Evolutionary conservation across 306 rosid genomes (phyloP).

Genomic region (Ochetophila trinervis): DNA sequence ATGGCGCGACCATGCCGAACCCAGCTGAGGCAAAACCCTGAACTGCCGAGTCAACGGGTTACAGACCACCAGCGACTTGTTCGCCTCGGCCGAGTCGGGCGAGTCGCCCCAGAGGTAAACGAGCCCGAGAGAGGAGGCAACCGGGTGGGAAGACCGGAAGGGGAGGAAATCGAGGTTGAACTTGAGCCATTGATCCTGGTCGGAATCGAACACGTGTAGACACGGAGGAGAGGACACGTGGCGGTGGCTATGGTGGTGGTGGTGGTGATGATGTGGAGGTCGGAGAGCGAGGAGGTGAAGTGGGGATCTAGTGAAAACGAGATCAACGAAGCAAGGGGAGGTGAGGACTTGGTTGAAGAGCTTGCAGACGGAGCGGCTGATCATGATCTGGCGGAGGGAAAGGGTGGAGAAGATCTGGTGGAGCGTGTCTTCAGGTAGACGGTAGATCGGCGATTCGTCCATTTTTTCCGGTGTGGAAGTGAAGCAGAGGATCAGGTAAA

Average conservation of each 20-base stretch:
- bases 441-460: conserved; percentile 55
- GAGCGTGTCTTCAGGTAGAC: conserved; percentile 68
- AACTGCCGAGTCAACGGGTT: conserved; percentile 74
- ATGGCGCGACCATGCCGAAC: conserved; percentile 95
- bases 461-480: conserved; percentile 13
- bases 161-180: conserved; percentile 77
- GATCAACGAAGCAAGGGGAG: conserved; percentile 51
- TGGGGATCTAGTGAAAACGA: conserved; percentile 47
- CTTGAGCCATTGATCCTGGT: conserved; percentile 48
- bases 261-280: conserved; percentile 49
- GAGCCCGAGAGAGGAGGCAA: conserved; percentile 80
- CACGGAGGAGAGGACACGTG: conserved; percentile 26
- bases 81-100: conserved; percentile 31
- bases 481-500: neutral
- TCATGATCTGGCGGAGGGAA: conserved; percentile 70
- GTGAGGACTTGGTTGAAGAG: conserved; percentile 59
- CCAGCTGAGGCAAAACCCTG: conserved; percentile 70
- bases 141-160: conserved; percentile 67
- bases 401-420: conserved; percentile 73
- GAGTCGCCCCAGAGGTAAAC: conserved; percentile 82
- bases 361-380: conserved; percentile 75
- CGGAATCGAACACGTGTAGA: conserved; percentile 67
- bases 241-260: conserved; percentile 27
- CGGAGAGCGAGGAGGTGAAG: conserved; percentile 74
- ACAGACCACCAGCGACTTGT: conserved; percentile 64